Conservation (phyloP, 225 moss, liverwort and hornwort genomes). For the Antitrichia curtipendula region DNA sequence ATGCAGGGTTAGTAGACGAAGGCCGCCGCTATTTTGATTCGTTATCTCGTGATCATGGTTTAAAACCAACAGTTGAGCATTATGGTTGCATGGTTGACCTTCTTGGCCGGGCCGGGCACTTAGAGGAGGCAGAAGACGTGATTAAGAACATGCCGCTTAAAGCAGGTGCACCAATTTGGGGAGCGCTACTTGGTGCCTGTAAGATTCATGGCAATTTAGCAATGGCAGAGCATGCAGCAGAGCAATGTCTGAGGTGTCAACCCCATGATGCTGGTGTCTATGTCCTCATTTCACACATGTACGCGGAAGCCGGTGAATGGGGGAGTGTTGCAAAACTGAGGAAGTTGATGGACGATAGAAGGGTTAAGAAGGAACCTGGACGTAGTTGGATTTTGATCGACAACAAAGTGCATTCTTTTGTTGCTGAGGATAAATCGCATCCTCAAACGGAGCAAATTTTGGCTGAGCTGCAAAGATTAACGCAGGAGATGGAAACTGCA, state of each 20-base stretch:
- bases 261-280: slow-evolving; percentile 22
- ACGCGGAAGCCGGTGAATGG: slow-evolving; percentile 10
- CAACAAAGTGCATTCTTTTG: slow-evolving; percentile 10
- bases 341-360: slow-evolving; percentile 8
- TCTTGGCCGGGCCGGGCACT: slow-evolving; percentile 2
- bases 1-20: slow-evolving; percentile 12
- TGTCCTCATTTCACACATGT: slow-evolving; percentile 15
- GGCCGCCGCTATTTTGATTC: slow-evolving; percentile 10
- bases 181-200: slow-evolving; percentile 17
- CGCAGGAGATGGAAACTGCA: neutral
- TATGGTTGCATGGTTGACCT: slow-evolving; percentile 25
- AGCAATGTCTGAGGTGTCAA: neutral
- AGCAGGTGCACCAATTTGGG: slow-evolving; percentile 21
- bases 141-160: slow-evolving; percentile 11
- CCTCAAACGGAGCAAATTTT: neutral
- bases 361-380: slow-evolving; percentile 3
- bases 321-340: slow-evolving; percentile 6
- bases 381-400: slow-evolving; percentile 19
- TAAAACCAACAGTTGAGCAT: slow-evolving; percentile 8
- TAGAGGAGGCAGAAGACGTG: slow-evolving; percentile 9
- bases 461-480: neutral
- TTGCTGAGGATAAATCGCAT: slow-evolving; percentile 6
- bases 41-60: slow-evolving; percentile 3
- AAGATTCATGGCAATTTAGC: slow-evolving; percentile 5
- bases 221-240: slow-evolving; percentile 15